A percentile compares a stretch with the other conserved stretches of the same genome.
Conservation (phyloP, 768 basidiomycete species). For the Lentinula raphanica region DNA sequence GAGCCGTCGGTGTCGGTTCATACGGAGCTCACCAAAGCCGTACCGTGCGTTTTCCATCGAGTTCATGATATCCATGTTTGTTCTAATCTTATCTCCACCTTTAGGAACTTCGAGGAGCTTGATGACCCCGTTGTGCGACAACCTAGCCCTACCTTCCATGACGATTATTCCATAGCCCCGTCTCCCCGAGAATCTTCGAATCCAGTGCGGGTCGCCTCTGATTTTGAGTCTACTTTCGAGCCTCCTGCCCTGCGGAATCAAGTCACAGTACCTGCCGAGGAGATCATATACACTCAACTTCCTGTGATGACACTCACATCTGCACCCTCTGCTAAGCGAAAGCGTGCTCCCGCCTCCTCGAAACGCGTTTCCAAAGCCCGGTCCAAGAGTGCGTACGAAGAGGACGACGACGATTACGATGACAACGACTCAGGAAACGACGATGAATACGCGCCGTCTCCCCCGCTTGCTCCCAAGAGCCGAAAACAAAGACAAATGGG, state of each 20-base stretch:
- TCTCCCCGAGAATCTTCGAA: background rate
- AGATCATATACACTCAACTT: background rate
- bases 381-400: background rate
- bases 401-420: conserved; percentile 23
- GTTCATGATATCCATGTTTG: background rate
- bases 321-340: background rate
- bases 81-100: background rate
- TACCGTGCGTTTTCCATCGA: background rate
- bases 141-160: background rate
- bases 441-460: conserved; percentile 42
- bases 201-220: background rate
- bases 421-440: conserved; percentile 32
- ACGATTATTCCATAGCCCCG: background rate
- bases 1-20: background rate
- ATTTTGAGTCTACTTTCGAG: background rate
- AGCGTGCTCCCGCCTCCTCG: conserved; percentile 5
- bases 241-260: background rate
- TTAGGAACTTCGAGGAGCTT: background rate
- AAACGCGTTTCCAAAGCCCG: background rate
- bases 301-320: background rate
- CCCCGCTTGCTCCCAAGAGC: conserved; percentile 25
- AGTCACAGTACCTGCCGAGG: background rate
- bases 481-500: conserved; percentile 19
- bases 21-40: background rate
- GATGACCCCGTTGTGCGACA: background rate